A percentile compares a stretch with the other conserved stretches of the same genome.
These are phyloP conservation scores for Dictyophora rubrovolvata DNA, from an alignment of 768 basidiomycete species.

Conservation along the genomic window DNA sequence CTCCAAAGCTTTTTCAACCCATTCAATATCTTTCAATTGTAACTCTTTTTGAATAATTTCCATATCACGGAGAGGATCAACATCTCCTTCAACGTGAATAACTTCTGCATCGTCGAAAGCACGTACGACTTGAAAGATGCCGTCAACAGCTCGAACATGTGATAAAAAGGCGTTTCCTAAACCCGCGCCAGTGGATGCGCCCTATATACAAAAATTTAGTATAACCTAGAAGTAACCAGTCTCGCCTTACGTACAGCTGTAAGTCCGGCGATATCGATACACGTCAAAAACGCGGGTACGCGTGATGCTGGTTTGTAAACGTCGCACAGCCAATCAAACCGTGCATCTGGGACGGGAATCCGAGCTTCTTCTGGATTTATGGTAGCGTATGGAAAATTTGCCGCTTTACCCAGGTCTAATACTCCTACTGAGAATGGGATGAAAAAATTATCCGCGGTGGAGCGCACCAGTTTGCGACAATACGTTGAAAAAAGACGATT, in stretches of 20 bases:
- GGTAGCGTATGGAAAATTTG: conserved; percentile 94
- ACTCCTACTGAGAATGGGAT: not conserved
- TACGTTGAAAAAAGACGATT: conserved; percentile 98
- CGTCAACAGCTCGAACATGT: conserved; percentile 95
- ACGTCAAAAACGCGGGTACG: conserved; percentile 91
- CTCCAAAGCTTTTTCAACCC: conserved; percentile 90
- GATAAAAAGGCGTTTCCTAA: conserved; percentile 97
- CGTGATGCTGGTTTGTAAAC: conserved; percentile 81
- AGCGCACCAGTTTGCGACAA: conserved; percentile 78
- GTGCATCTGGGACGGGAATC: conserved; percentile 86
- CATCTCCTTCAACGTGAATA: conserved; percentile 97
- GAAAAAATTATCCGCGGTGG: conserved; percentile 10
- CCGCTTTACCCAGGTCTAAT: conserved; percentile 81
- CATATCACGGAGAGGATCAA: conserved; percentile 94
- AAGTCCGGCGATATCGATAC: conserved; percentile 97
- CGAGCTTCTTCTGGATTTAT: conserved; percentile 79
- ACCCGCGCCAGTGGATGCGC: conserved; percentile 96
- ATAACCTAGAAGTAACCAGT: not conserved
- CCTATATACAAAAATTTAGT: conserved; percentile 30
- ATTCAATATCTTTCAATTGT: conserved; percentile 94
- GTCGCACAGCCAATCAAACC: conserved; percentile 92
- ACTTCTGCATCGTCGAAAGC: conserved; percentile 99
- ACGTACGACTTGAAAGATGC: conserved; percentile 96
- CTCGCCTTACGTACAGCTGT: conserved; percentile 55
- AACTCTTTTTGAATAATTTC: conserved; percentile 93